Evolutionary conservation across 2,329 filamentous ascomycete genomes (phyloP).

Genomic region (Colletotrichum tamarilloi): DNA sequence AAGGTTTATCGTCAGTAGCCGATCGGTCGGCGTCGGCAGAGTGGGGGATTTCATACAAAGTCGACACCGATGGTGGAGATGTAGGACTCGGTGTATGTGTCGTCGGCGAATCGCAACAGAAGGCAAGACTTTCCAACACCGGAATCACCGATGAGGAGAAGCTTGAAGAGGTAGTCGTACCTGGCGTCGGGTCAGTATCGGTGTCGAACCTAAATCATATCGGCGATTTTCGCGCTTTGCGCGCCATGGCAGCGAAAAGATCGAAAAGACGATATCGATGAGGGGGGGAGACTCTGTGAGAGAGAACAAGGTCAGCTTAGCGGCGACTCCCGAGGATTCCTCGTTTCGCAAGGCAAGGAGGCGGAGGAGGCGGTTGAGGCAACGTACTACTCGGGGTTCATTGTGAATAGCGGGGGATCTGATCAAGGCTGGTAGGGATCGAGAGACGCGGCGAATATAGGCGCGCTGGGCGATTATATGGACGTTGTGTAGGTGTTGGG

Average conservation of each 20-base stretch:
- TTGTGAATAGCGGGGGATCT: slow-evolving; percentile 60
- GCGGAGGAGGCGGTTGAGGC: slow-evolving; percentile 32
- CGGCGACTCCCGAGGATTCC: slow-evolving; percentile 16
- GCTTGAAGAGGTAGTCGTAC: slow-evolving; percentile 99
- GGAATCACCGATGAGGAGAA: slow-evolving; percentile 99
- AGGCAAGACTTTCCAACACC: slow-evolving; percentile 99
- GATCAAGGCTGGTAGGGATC: slow-evolving; percentile 26
- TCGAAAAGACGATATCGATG: slow-evolving; percentile 7
- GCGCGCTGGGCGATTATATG: slow-evolving; percentile 24
- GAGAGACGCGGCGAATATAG: slow-evolving; percentile 3
- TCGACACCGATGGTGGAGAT: slow-evolving; percentile 99
- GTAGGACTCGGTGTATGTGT: slow-evolving; percentile 99
- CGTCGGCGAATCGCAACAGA: slow-evolving; percentile 96
- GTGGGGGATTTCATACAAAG: slow-evolving; percentile 75
- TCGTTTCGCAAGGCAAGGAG: slow-evolving; percentile 3
- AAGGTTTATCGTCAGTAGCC: slow-evolving; percentile 35
- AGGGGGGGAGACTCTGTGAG: slow-evolving; percentile 10
- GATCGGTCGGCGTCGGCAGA: background rate
- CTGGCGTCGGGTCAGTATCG: slow-evolving; percentile 59
- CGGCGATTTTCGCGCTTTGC: slow-evolving; percentile 12
- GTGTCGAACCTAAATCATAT: slow-evolving; percentile 4
- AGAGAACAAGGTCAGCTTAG: slow-evolving; percentile 38
- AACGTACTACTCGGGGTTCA: slow-evolving; percentile 94
- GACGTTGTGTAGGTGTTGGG: slow-evolving; percentile 22
- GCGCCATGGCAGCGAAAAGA: slow-evolving; percentile 3